phyloP scores from a whole-genome alignment of 2,329 filamentous ascomycete species.

The Nemania abortiva region DNA sequence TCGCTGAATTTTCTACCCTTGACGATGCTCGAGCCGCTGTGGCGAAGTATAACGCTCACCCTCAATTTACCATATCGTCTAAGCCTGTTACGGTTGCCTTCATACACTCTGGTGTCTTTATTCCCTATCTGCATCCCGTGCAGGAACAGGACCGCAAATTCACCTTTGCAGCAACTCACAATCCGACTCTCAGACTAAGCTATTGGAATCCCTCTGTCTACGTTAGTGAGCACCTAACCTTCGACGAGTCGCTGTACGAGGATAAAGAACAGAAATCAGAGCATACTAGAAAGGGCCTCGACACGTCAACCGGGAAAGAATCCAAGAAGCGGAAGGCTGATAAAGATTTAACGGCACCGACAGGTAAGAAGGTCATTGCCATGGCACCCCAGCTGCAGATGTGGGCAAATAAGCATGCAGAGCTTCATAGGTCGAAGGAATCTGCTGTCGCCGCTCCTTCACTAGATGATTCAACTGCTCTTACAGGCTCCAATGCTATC shows the following conservation, averaged over 20 bases:
- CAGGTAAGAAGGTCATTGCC: slow-evolving; percentile 64
- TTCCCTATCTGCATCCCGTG: slow-evolving; percentile 73
- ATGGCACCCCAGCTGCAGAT: slow-evolving; percentile 75
- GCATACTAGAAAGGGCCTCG: slow-evolving; percentile 52
- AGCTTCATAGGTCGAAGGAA: slow-evolving; percentile 68
- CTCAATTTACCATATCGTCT: slow-evolving; percentile 82
- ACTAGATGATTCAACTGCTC: slow-evolving; percentile 49
- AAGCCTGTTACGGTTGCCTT: slow-evolving; percentile 78
- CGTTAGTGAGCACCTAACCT: slow-evolving; percentile 72
- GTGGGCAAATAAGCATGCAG: slow-evolving; percentile 77
- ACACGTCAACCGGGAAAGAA: slow-evolving; percentile 49
- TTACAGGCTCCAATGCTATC: slow-evolving; percentile 46
- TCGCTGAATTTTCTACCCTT: slow-evolving; percentile 83
- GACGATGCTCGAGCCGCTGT: slow-evolving; percentile 82
- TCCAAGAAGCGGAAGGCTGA: slow-evolving; percentile 62
- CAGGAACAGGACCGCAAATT: slow-evolving; percentile 69
- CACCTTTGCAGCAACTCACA: slow-evolving; percentile 78
- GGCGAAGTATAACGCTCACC: slow-evolving; percentile 76
- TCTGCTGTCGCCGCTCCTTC: slow-evolving; percentile 48
- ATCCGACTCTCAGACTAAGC: slow-evolving; percentile 74
- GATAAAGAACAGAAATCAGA: slow-evolving; percentile 56
- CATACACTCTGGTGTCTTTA: slow-evolving; percentile 87
- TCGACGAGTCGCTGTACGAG: slow-evolving; percentile 61
- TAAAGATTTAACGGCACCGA: slow-evolving; percentile 54
- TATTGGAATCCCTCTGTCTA: slow-evolving; percentile 84